Evolutionary conservation across 176 grass and related monocot species (phyloP).

Genomic region (Dendrocalamus sinicus): DNA sequence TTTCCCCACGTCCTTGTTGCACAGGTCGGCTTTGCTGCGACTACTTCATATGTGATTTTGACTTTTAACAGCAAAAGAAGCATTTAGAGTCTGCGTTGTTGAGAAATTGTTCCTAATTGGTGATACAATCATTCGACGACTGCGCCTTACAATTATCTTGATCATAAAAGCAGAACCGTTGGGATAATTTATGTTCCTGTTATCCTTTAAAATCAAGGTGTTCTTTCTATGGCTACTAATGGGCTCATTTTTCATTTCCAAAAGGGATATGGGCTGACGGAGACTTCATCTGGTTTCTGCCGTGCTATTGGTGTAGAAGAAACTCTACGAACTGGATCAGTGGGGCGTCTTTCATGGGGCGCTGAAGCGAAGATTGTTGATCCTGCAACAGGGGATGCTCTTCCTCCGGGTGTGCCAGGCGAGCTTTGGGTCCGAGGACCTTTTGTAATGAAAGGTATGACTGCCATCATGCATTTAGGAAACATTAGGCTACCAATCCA

Average conservation of each 20-base stretch:
- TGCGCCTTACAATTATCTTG: not conserved
- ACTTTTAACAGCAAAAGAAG: not conserved
- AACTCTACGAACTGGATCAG: constrained; percentile 32
- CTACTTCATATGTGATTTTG: not conserved
- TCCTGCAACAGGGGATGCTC: constrained; percentile 37
- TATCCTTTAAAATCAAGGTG: not conserved
- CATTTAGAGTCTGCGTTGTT: not conserved
- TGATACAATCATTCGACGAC: not conserved
- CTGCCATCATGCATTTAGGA: not conserved
- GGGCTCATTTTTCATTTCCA: not conserved
- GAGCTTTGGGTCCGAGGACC: constrained; percentile 58
- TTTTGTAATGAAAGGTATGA: constrained; percentile 55
- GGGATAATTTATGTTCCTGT: not conserved
- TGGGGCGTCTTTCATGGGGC: constrained; percentile 42
- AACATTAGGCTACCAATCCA: not conserved
- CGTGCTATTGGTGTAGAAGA: constrained; percentile 16
- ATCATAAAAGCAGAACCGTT: not conserved
- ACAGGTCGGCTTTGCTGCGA: constrained; percentile 36
- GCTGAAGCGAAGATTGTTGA: constrained; percentile 57
- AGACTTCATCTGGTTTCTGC: constrained; percentile 52
- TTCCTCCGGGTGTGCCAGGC: constrained; percentile 44
- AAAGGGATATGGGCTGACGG: constrained; percentile 70
- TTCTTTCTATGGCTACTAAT: not conserved
- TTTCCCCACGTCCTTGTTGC: constrained; percentile 23
- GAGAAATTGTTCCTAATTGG: not conserved